Evolutionary conservation across 176 grass and related monocot species (phyloP), one percentile per base, ranked within the genome.

Genomic region (Hsuehochloa calcarea): DNA sequence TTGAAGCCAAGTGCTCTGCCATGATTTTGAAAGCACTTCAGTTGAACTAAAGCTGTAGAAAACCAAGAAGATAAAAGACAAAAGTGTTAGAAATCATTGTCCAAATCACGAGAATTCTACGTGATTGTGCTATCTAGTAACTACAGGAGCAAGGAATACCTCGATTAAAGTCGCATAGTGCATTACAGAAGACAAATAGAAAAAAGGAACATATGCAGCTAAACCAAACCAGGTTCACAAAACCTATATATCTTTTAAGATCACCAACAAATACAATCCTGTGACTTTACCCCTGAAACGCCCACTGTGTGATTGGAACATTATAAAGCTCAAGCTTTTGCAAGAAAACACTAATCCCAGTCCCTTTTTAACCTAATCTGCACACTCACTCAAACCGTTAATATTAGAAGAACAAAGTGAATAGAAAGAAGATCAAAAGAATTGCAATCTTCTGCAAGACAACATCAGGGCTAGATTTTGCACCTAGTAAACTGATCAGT

Each of bases 1-100:
- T 90, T 22, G 89, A 90, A 63, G 89, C 89, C 75, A 90, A 90
- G 75, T 90, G 89, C 51, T 90, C 89, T 0, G 85, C 89, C 89
- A 90, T 90, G 34, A 31, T 61, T 80, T 27, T 25, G 26, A 61
- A 77, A 79, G 61, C 45, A 49, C 46, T 82, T 55, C 31, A 55
- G 56, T 12, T 74, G 58, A 27, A 45, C 78, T 54, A 19, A 64
- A 65, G 37, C 88, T 84, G 85, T 17, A 79, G 7, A 22, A 8
- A 69, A 35, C 5, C 14, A 54, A 38, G 38, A 85, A 26, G 13
- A 46, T 68, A 41, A 51, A 37, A 35, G 70, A 70, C 5, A 68
- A 39, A 13, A 3, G 0, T 8, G 2, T 84, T 23, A 84, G 47
- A 35, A 77, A 80, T 45, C 19, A 20, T 45, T 34, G 11, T 51